Evolutionary conservation across 306 rosid genomes (phyloP).

Genomic region (Pterocarpus macrocarpus): DNA sequence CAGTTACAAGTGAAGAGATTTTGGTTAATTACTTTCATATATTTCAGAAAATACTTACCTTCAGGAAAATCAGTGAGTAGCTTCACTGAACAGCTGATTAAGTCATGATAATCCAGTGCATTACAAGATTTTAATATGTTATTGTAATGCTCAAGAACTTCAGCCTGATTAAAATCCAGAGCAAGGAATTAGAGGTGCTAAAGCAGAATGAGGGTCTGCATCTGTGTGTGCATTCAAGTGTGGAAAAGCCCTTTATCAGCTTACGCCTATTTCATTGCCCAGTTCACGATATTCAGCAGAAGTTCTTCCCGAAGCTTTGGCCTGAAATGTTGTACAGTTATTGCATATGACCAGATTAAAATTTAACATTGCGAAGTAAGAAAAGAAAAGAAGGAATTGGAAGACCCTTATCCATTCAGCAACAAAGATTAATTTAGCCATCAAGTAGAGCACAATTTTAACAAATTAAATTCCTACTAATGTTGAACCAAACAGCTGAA

Average conservation of each 20-base stretch:
- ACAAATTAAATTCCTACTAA: conserved; percentile 15
- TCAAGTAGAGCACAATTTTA: conserved; percentile 31
- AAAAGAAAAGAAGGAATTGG: conserved; percentile 30
- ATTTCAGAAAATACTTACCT: conserved; percentile 61
- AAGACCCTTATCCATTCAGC: conserved; percentile 30
- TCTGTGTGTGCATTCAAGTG: conserved; percentile 30
- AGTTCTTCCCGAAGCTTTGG: conserved; percentile 89
- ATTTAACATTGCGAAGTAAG: conserved; percentile 3
- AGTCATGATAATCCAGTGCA: conserved; percentile 95
- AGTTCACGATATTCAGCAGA: conserved; percentile 61
- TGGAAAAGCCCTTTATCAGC: conserved; percentile 50
- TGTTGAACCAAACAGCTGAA: conserved; percentile 34
- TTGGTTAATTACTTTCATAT: background rate
- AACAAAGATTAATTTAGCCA: conserved; percentile 18
- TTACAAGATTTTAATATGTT: conserved; percentile 83
- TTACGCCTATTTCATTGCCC: conserved; percentile 92
- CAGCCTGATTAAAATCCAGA: conserved; percentile 69
- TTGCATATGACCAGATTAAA: conserved; percentile 28
- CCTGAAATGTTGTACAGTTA: conserved; percentile 63
- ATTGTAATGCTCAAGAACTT: conserved; percentile 78
- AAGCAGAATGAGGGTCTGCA: conserved; percentile 28
- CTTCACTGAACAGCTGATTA: conserved; percentile 90
- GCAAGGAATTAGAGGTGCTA: conserved; percentile 48
- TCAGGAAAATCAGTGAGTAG: conserved; percentile 84
- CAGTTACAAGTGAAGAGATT: conserved; percentile 40